Evolutionary conservation across 345 rosid genomes (phyloP).

Genomic region (Citrus sinensis): DNA sequence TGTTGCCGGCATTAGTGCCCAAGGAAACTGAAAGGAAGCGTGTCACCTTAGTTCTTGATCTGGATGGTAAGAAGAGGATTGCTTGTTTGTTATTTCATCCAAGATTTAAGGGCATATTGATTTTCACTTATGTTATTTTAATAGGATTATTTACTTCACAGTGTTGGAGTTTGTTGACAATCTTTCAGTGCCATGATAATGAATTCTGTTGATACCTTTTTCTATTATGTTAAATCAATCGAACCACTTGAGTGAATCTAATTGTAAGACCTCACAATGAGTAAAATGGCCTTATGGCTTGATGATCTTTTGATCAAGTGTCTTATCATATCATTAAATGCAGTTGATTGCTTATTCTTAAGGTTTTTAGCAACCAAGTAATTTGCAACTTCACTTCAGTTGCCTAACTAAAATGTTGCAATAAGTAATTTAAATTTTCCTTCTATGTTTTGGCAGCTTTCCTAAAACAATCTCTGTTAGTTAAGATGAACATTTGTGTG

Average conservation of each 20-base stretch:
- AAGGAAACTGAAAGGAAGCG: slow-evolving; percentile 56
- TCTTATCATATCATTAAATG: neutral
- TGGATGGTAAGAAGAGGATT: slow-evolving; percentile 68
- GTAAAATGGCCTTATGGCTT: neutral
- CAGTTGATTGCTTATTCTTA: neutral
- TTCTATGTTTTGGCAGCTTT: neutral
- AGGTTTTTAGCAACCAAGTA: neutral
- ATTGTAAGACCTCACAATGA: neutral
- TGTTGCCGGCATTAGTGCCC: slow-evolving; percentile 33
- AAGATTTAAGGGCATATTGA: neutral
- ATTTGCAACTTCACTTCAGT: neutral
- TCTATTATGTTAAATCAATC: neutral
- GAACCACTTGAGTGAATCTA: neutral
- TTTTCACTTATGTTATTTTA: neutral
- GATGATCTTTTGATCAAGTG: neutral
- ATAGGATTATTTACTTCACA: neutral
- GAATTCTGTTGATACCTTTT: neutral
- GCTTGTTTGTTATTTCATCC: neutral
- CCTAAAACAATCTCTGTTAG: neutral
- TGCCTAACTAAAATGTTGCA: neutral
- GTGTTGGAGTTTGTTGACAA: neutral
- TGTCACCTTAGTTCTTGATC: slow-evolving; percentile 82
- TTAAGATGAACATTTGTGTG: neutral
- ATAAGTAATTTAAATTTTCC: neutral
- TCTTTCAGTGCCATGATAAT: neutral